These are phyloP conservation scores for Persicaria maculosa DNA, from an alignment of 148 eudicot genomes.

Conservation along the genomic window DNA sequence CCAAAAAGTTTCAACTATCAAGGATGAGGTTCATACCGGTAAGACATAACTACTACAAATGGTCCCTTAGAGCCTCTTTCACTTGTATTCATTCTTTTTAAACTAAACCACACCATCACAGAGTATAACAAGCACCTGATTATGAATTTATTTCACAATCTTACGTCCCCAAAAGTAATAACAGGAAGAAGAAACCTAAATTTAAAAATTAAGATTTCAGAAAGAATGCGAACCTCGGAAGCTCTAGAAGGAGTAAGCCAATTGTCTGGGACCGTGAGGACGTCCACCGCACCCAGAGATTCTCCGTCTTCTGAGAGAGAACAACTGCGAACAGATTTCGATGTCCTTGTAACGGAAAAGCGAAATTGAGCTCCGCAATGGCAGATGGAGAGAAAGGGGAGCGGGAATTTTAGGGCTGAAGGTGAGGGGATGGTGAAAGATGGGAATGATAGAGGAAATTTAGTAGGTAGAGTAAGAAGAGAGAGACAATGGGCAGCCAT, in stretches of 20 bases:
- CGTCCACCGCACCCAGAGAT: slow-evolving; percentile 31
- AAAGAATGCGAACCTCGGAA: slow-evolving; percentile 28
- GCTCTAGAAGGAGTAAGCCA: slow-evolving; percentile 62
- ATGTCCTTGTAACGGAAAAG: background rate
- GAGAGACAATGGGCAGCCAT: background rate
- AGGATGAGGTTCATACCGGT: too few species aligned
- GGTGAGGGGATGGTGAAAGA: background rate
- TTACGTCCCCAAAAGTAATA: background rate
- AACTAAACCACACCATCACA: background rate
- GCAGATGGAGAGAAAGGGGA: background rate
- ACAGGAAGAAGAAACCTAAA: background rate
- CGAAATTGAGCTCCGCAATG: background rate
- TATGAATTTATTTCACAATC: background rate
- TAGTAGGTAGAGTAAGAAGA: background rate
- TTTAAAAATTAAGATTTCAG: background rate
- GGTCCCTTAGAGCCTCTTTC: too few species aligned
- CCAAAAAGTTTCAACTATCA: too few species aligned
- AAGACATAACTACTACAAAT: too few species aligned
- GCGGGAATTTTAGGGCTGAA: too few species aligned
- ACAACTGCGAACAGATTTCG: background rate
- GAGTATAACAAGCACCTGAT: too few species aligned
- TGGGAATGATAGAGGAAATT: background rate
- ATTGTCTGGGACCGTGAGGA: slow-evolving; percentile 56
- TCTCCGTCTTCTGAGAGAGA: slow-evolving; percentile 5
- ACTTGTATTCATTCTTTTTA: background rate